Conservation (phyloP, 2,329 filamentous ascomycete species). For the Penicillium verrucosum region DNA sequence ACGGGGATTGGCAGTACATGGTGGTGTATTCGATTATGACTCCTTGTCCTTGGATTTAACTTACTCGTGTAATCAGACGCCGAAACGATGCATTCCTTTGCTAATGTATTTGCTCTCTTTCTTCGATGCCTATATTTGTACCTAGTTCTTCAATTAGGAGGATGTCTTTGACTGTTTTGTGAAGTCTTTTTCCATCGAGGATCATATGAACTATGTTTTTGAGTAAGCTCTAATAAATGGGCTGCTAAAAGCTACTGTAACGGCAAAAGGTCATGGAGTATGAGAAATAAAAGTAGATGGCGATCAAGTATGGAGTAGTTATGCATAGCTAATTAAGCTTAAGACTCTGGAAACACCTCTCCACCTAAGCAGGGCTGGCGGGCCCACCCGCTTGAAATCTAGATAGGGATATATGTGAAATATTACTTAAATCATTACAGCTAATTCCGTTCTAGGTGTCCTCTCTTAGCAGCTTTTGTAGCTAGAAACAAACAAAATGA, state of each 20-base stretch:
- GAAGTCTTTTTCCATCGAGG: neutral
- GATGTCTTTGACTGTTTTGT: neutral
- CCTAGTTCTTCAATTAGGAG: neutral
- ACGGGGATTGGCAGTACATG: neutral
- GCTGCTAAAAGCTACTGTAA: neutral
- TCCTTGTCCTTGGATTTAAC: conserved; percentile 6
- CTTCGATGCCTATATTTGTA: neutral
- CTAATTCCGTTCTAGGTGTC: too few species aligned
- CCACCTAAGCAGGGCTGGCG: neutral
- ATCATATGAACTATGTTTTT: neutral
- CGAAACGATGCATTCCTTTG: conserved; percentile 6
- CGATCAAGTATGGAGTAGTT: neutral
- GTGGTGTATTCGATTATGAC: neutral
- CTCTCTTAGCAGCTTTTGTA: too few species aligned
- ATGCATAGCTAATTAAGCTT: neutral
- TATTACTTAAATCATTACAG: too few species aligned
- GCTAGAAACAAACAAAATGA: too few species aligned
- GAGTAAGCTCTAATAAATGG: too few species aligned
- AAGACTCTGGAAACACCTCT: neutral
- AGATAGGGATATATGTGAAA: too few species aligned
- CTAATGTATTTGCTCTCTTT: neutral
- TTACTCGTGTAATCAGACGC: conserved; percentile 17
- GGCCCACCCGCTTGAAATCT: too few species aligned
- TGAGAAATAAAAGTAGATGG: neutral
- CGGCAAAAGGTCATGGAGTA: too few species aligned